Base-by-base conservation (phyloP, 1,284 basidiomycete species). In the Cystobasidiaceae sp. region DNA sequence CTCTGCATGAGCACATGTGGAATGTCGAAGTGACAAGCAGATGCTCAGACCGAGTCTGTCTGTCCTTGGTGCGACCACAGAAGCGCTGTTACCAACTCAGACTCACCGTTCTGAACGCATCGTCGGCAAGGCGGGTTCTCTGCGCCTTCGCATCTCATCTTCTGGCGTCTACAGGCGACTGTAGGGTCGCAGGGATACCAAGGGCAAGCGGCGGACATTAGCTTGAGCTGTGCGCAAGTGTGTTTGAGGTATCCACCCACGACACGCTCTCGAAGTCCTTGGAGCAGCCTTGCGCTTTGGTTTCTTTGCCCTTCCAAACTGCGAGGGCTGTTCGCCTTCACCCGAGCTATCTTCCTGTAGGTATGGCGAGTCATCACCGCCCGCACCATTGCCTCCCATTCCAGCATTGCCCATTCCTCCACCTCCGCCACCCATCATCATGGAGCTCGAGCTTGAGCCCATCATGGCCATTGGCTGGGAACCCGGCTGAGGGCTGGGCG, bases 101-200 rank as follows among this genome's bases (percentile, higher is more conserved):
- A n/a, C 60, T 39, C 25, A 62, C 60, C 60, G 54, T 62, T 62
- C 4, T 27, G 32, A 25, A 64, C 44, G 56, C 67, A 68, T 37
- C 67, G 55, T 37, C 63, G 64, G 67, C 67, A 68, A n/a, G 67
- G 67, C 15, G 67, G 67, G 34, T 68, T 50, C 19, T 68, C 67
- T 23, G 62, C 62, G 41, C 67, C 67, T 30, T 68, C 67, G 30
- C 67, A 68, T 27, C 67, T 57, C 54, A 58, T 66, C 63, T 66
- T 66, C 46, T 59, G 54, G 19, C 55, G 21, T 27, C 63, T 49
- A 33, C 63, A 66, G 19, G 63, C 63, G 27, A 57, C 54, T 59
- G 63, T 28, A 9, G 13, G 21, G 7, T 45, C 3, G 33, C 9
- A 15, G 44, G 4, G 7, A 27, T 4, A 37, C 4, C 5, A 5